Evolutionary conservation across 768 basidiomycete species (phyloP).

Genomic region (Rhodotorula babjevae): DNA sequence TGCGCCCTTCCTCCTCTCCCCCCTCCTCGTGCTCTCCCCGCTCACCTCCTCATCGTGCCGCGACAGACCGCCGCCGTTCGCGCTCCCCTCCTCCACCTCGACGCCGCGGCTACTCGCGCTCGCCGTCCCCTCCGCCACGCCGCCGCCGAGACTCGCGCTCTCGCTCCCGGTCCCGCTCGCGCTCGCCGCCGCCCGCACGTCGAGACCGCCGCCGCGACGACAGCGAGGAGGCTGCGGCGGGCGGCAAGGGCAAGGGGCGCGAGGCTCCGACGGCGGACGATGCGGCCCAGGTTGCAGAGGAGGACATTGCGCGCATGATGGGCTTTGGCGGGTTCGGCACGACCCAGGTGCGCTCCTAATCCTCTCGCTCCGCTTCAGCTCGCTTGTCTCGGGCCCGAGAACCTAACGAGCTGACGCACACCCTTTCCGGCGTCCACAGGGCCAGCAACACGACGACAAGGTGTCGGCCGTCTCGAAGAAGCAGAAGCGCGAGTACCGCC

Average conservation of each 20-base stretch:
- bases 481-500: conserved; percentile 54
- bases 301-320: conserved; percentile 84
- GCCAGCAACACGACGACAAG: conserved; percentile 73
- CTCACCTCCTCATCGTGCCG: not conserved
- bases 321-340: conserved; percentile 79
- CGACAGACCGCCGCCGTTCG: not conserved
- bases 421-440: conserved; percentile 58
- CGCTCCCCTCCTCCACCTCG: not conserved
- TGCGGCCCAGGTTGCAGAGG: conserved; percentile 62
- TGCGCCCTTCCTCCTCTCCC: not conserved
- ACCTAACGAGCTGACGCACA: too few species aligned
- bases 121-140: not conserved
- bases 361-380: not conserved
- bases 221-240: not conserved
- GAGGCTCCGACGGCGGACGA: conserved; percentile 39
- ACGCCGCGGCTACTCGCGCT: conserved; percentile 10
- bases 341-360: conserved; percentile 64
- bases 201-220: not conserved
- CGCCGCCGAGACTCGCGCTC: conserved; percentile 1
- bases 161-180: not conserved
- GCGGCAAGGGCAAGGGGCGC: conserved; percentile 1
- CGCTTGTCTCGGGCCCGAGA: too few species aligned
- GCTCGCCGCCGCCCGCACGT: conserved; percentile 8
- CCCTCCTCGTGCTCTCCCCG: not conserved
- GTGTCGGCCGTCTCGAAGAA: conserved; percentile 60